Base-by-base conservation (phyloP, 345 rosid species). In the Sisymbrium irio region DNA sequence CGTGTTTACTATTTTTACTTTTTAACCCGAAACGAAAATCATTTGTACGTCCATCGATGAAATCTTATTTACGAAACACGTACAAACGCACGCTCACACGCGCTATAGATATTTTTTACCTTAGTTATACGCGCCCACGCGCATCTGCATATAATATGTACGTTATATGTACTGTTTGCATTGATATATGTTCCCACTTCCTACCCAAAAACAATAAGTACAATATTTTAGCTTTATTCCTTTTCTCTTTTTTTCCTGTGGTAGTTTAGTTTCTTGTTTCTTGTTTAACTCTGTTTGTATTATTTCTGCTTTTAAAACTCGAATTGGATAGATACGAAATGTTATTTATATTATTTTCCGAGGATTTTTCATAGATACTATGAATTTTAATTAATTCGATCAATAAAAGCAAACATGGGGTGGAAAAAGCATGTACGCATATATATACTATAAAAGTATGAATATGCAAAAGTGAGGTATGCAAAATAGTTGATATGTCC, bases 21-120 rank as follows among this genome's bases (percentile, higher is more conserved):
- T 73, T 76, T 62, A 11, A 68, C 79, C 58, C n/a, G 32, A 75
- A 49, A n/a, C n/a, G n/a, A n/a, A n/a, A n/a, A n/a, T n/a, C n/a
- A n/a, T n/a, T n/a, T n/a, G n/a, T n/a, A n/a, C n/a, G n/a, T n/a
- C n/a, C n/a, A n/a, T n/a, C n/a, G n/a, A n/a, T n/a, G 7, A 65
- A 65, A 57, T 74, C 67, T 46, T 73, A 35, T 51, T 64, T 65
- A 57, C 45, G 44, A 58, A 11, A 37, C 54, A 49, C 39, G 42
- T 74, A 58, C 70, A 37, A 10, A 57, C 67, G 36, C 67, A 27
- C 42, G 42, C 72, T 12, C 51, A 6, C 45, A 58, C 73, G 55
- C 61, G 71, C 64, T 33, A 32, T 33, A 7, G 30, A 44, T 65
- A 56, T 47, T 17, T n/a, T 22, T 60, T 3, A 30, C 28, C 27